Evolutionary conservation across 345 rosid species (phyloP), one percentile per base, ranked within the genome.

Genomic region (Fremontodendron californicum): DNA sequence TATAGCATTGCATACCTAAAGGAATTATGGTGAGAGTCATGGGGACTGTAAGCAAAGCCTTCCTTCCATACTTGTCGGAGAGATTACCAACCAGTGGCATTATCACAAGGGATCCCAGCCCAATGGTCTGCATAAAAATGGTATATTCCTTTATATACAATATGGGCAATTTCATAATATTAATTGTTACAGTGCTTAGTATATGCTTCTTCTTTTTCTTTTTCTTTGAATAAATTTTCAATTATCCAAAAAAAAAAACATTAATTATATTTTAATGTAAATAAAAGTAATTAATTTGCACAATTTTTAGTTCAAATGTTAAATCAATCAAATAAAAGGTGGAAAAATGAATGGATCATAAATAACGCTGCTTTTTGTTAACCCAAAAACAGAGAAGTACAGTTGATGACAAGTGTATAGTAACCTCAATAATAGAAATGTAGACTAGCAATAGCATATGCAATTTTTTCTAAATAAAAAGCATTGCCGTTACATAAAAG

Each of bases 21-120:
- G 97, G 97, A 27, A 91, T 42, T 76, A 93, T 81, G 79, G 88
- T 51, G 82, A 89, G 91, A 69, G 68, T 60, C 85, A 94, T 61
- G 15, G 97, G 97, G 58, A 89, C 77, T 0, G 93, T 88, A 13
- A 93, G 94, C 85, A 94, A 66, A 67, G 91, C 82, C 82, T 94
- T 94, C 78, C 98, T 90, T 18, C 98, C 98, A 80, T 89, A 87
- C 78, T 88, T 88, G 79, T 94, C 98, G 1, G 98, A 94, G 54
- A 94, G 87, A 78, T 89, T 90, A 71, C 98, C 97, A 13, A 94
- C 68, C 76, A 92, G 49, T 29, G 98, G 98, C 97, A 88, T 89
- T 96, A 87, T 80, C 72, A 91, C 86, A 57, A 94, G 84, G 1
- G 97, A 82, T 58, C 98, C 98, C 77, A 91, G 60, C 70, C 98